Percentiles rank a stretch among this genome's conserved stretches.
These are phyloP conservation scores for Beauveria brongniartii DNA, from an alignment of 2,329 filamentous ascomycete genomes.

Conservation along the genomic window DNA sequence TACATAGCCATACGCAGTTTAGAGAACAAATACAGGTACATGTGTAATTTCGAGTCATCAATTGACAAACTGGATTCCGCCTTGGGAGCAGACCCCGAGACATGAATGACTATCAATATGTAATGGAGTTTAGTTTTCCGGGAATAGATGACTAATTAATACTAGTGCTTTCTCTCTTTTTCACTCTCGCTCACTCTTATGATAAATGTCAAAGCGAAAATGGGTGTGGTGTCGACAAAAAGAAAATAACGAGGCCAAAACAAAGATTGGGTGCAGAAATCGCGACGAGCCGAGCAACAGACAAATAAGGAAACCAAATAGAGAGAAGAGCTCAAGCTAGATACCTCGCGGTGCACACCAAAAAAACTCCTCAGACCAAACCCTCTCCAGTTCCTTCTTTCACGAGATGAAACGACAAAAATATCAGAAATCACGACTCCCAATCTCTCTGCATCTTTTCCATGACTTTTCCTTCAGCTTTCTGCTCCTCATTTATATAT, in stretches of 20 bases:
- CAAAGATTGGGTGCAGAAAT: background rate
- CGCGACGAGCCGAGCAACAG: background rate
- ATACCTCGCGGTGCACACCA: background rate
- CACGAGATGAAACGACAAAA: background rate
- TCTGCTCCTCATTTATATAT: background rate
- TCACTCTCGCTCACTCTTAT: background rate
- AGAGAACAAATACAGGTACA: too few species aligned
- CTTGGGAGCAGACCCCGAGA: too few species aligned
- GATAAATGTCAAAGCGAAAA: background rate
- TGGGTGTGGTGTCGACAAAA: background rate
- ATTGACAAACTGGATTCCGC: too few species aligned
- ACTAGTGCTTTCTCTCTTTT: background rate
- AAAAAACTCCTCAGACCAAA: slow-evolving; percentile 11
- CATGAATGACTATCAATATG: too few species aligned
- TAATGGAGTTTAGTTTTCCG: too few species aligned
- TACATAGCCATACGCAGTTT: too few species aligned
- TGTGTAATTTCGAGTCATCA: too few species aligned
- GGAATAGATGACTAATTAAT: background rate
- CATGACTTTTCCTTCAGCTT: background rate
- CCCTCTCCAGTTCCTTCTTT: background rate
- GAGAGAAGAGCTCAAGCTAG: slow-evolving; percentile 2
- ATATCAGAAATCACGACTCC: background rate
- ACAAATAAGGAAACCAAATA: background rate
- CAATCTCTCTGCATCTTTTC: background rate
- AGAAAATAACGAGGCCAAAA: background rate